Evolutionary conservation across 2,329 filamentous ascomycete genomes (phyloP).

Genomic region (Xylariaceae sp.): DNA sequence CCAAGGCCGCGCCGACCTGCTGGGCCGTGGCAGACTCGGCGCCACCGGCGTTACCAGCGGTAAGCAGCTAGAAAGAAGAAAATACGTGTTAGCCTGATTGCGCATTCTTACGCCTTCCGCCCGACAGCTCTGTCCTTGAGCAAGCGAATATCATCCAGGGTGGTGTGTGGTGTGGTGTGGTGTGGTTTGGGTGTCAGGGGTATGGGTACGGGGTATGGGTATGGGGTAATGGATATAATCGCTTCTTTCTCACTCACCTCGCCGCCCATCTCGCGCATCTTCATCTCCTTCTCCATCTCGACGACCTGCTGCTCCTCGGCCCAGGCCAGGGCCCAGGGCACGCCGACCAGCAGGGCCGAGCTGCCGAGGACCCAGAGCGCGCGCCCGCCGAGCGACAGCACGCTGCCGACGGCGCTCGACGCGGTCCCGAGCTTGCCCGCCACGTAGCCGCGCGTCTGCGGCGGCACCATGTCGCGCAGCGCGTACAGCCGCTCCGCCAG

Average conservation of each 20-base stretch:
- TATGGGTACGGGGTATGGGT: no score
- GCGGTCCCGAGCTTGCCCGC: slow-evolving; percentile 50
- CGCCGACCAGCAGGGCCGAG: slow-evolving; percentile 79
- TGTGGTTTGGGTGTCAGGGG: no score
- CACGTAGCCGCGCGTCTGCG: slow-evolving; percentile 62
- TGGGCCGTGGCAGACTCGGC: slow-evolving; percentile 37
- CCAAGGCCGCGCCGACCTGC: slow-evolving; percentile 42
- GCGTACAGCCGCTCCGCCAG: slow-evolving; percentile 64
- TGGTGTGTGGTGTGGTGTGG: no score
- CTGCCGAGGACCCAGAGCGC: slow-evolving; percentile 87
- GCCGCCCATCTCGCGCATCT: slow-evolving; percentile 85
- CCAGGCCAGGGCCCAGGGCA: slow-evolving; percentile 88
- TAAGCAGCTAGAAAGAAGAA: slow-evolving; percentile 33
- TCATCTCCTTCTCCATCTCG: slow-evolving; percentile 96
- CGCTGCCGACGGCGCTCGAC: slow-evolving; percentile 49
- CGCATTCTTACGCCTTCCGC: not conserved
- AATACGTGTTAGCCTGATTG: slow-evolving; percentile 1
- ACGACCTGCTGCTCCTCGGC: slow-evolving; percentile 94
- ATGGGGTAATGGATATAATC: not conserved
- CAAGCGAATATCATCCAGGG: no score
- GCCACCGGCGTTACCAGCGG: slow-evolving; percentile 31
- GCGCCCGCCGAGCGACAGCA: slow-evolving; percentile 69
- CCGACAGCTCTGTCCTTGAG: no score
- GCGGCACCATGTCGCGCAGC: slow-evolving; percentile 68
- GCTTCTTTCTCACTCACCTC: slow-evolving; percentile 37